A percentile compares a stretch with the other conserved stretches of the same genome.
Conservation (phyloP, 2,329 filamentous ascomycete genomes). For the Nothomitra cinnamomea region DNA sequence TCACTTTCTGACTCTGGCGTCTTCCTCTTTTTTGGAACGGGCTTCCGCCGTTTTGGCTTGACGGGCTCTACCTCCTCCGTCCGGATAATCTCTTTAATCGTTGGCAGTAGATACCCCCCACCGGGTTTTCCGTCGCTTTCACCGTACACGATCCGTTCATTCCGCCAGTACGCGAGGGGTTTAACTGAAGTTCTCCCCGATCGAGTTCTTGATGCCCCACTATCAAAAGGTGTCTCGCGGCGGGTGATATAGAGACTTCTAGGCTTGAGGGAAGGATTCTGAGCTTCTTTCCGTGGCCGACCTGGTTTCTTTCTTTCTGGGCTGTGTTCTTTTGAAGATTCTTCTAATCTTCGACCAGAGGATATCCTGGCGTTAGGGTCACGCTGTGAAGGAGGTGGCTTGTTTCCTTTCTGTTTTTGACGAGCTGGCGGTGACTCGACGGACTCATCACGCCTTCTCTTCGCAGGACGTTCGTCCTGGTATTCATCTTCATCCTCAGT, state of each 20-base stretch:
- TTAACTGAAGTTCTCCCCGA: conserved; percentile 64
- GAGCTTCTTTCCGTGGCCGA: conserved; percentile 6
- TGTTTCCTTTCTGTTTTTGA: background rate
- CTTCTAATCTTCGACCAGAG: conserved; percentile 3
- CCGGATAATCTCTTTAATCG: conserved; percentile 62
- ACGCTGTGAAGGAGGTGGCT: conserved; percentile 8
- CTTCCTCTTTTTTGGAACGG: conserved; percentile 12
- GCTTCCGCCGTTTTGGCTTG: conserved; percentile 12
- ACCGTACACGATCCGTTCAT: conserved; percentile 60
- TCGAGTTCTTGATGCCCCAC: conserved; percentile 44
- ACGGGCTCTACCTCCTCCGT: conserved; percentile 40
- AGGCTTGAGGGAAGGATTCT: background rate
- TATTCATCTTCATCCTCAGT: conserved; percentile 16
- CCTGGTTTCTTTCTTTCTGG: conserved; percentile 8
- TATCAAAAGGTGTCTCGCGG: conserved; percentile 32
- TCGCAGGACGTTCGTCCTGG: conserved; percentile 13
- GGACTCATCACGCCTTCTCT: conserved; percentile 7
- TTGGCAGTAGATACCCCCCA: conserved; percentile 45
- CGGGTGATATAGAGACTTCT: conserved; percentile 30
- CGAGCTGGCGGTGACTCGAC: background rate
- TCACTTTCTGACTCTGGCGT: conserved; percentile 23
- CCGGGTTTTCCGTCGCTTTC: conserved; percentile 31
- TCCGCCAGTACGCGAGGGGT: conserved; percentile 74
- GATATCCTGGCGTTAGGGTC: conserved; percentile 9
- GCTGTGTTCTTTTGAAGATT: background rate